A percentile compares a stretch with the other conserved stretches of the same genome.
These are phyloP conservation scores for Skeletonema potamos DNA, from an alignment of 108 stramenopile genomes.

Conservation along the genomic window DNA sequence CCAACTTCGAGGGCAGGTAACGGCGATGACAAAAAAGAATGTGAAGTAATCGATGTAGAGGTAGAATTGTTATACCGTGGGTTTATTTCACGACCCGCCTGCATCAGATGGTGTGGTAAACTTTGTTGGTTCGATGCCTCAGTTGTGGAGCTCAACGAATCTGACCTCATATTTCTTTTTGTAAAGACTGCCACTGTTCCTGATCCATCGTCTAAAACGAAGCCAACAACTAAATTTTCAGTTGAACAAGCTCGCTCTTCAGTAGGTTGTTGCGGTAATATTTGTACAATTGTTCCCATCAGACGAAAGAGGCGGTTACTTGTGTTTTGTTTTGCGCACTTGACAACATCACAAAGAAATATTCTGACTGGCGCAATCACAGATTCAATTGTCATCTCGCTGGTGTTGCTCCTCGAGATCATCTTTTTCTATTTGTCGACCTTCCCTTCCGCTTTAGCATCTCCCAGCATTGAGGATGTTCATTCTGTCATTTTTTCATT, in stretches of 20 bases:
- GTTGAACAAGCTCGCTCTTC: not conserved
- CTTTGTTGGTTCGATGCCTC: not conserved
- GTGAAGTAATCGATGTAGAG: not conserved
- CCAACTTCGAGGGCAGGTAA: constrained; percentile 20
- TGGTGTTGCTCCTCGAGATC: not conserved
- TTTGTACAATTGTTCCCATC: constrained; percentile 41
- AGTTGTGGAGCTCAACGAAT: not conserved
- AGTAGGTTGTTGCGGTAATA: constrained; percentile 1
- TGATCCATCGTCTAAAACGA: constrained; percentile 42
- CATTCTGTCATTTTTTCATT: too few relatives aligned
- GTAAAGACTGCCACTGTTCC: constrained; percentile 33
- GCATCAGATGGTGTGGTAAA: not conserved
- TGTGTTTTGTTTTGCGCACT: constrained; percentile 3
- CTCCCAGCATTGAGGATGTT: too few relatives aligned
- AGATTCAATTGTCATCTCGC: not conserved
- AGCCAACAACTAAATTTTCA: not conserved
- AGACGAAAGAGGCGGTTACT: constrained; percentile 9
- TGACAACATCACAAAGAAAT: constrained; percentile 32
- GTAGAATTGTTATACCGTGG: not conserved
- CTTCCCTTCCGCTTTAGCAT: not conserved
- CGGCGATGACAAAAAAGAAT: constrained; percentile 11
- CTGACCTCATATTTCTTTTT: constrained; percentile 4
- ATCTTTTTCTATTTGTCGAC: too few relatives aligned
- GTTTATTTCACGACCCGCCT: not conserved
- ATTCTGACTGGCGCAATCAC: constrained; percentile 26